Conservation (phyloP, 2,329 filamentous ascomycete species). For the Metarhizium guizhouense region DNA sequence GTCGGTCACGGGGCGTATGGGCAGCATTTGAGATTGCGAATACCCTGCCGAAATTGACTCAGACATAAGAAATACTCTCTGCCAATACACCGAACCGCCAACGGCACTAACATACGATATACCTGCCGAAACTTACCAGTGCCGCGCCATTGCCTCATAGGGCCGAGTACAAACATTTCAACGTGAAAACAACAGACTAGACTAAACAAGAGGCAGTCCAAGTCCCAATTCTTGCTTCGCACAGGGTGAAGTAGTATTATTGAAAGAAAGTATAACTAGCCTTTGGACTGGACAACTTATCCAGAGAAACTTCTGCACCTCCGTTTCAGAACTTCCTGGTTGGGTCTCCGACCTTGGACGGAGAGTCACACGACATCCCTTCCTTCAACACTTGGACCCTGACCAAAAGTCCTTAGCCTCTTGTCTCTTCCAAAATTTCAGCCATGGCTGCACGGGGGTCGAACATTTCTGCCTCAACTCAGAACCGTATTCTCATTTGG, state of each 20-base stretch:
- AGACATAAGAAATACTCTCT: not conserved
- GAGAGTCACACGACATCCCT: not conserved
- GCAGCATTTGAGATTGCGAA: not conserved
- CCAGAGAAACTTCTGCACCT: not conserved
- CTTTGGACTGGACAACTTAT: too few species aligned
- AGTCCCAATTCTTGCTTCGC: not conserved
- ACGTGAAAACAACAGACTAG: not conserved
- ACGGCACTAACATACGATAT: not conserved
- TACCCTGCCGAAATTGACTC: not conserved
- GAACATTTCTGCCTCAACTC: conserved; percentile 6
- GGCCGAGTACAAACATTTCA: not conserved
- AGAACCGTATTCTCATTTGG: conserved; percentile 38
- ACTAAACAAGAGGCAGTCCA: not conserved
- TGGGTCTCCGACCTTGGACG: not conserved
- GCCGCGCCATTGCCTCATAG: not conserved
- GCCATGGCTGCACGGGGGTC: not conserved
- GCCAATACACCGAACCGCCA: not conserved
- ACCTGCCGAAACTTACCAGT: not conserved
- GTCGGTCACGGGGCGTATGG: not conserved
- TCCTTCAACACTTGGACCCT: not conserved
- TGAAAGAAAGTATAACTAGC: too few species aligned
- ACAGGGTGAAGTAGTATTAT: too few species aligned
- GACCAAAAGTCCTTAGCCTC: not conserved
- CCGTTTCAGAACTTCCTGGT: not conserved
- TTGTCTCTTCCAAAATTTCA: not conserved